Evolutionary conservation across 495 filamentous ascomycete genomes (phyloP), one percentile per base, ranked within the genome.

Genomic region (Neurospora tetrasperma): DNA sequence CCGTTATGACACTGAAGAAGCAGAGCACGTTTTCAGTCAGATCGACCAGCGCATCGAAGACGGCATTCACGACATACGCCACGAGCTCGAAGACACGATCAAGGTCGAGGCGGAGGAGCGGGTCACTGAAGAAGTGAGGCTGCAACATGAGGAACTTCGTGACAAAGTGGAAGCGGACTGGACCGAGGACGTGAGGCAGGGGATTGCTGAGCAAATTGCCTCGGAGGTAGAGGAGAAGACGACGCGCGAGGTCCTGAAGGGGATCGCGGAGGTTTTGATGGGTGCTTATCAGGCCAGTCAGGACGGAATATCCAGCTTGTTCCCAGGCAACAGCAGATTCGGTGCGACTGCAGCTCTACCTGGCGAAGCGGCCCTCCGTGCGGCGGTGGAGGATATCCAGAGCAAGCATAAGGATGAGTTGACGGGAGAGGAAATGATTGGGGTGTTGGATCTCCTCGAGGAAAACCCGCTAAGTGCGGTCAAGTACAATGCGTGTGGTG

Each of bases 231-330:
- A 73, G 38, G 38, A 70, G 68, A 69, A 73, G 41, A 73, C 31
- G 8, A 73, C 44, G 68, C 9, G 11, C 18, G 71, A 73, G 16
- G 23, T 73, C 9, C 16, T 73, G 11, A 73, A 43, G 42, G 66
- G 31, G 41, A 73, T 73, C 35, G 66, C 71, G 20, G 42, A 73
- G 66, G 71, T 20, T 12, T 39, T 73, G 66, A 70, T 73, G 66
- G 8, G 66, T 23, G 71, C 68, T 66, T 66, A 66, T 4, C 54
- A 18, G 14, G 54, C 54, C 16, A 31, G 14, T 12, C 54, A 42
- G 42, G 42, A 42, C 42, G 42, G 42, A 42, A 42, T 42, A 42
- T 16, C 42, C 42, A 16, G 4, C 14, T 42, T 42, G 42, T 42
- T 42, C 42, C 42, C 42, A 42, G 42, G 42, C 42, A 42, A 42